Conservation (phyloP, 176 grass and related monocot species). For the Poa pratensis region DNA sequence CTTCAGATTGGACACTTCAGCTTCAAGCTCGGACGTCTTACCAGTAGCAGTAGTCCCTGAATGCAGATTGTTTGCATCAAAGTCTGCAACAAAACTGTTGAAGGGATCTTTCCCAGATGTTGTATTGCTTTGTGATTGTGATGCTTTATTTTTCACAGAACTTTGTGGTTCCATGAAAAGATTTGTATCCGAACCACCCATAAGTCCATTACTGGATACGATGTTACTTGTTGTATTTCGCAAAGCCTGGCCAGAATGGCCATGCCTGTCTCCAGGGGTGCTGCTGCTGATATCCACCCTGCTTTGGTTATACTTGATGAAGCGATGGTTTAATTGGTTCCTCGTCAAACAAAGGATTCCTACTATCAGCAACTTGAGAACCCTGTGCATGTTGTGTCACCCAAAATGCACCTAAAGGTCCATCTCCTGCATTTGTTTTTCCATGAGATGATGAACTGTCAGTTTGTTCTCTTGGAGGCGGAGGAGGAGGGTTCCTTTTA, state of each 20-base stretch:
- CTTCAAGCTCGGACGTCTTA: constrained; percentile 55
- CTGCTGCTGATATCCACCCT: constrained; percentile 42
- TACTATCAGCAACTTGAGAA: constrained; percentile 51
- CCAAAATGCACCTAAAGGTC: constrained; percentile 79
- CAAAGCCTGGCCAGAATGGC: constrained; percentile 44
- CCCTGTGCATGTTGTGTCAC: constrained; percentile 59
- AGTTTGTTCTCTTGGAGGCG: constrained; percentile 68
- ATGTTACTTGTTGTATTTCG: constrained; percentile 44
- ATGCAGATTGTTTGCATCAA: constrained; percentile 63
- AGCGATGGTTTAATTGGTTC: constrained; percentile 49
- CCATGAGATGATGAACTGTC: constrained; percentile 49
- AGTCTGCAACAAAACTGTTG: constrained; percentile 64
- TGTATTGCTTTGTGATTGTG: constrained; percentile 40
- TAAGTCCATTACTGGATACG: constrained; percentile 36
- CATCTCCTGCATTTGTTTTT: constrained; percentile 48
- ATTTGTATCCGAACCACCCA: constrained; percentile 42
- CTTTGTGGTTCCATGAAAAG: constrained; percentile 50
- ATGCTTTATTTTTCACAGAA: constrained; percentile 46
- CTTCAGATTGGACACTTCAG: constrained; percentile 65
- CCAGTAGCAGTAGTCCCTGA: constrained; percentile 27
- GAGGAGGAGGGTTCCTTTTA: constrained; percentile 71
- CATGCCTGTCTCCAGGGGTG: constrained; percentile 45
- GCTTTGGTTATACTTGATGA: constrained; percentile 50
- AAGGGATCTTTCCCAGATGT: constrained; percentile 55
- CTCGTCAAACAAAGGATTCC: constrained; percentile 53